phyloP scores from a whole-genome alignment of 768 basidiomycete species.

The Hygrophoropsis aurantiaca region DNA sequence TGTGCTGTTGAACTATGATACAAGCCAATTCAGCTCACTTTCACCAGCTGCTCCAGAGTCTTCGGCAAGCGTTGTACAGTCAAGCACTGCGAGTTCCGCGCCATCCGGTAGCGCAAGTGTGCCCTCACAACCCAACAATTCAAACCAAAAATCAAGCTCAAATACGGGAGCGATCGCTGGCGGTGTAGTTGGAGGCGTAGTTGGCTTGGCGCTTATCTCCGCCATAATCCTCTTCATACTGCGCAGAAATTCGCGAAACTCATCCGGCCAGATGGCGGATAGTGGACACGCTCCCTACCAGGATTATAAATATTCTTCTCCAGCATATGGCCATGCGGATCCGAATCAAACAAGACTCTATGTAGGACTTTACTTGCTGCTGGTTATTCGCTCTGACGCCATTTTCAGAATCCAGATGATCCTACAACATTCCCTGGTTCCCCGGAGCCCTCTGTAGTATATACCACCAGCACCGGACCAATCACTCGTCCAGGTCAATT shows the following conservation, averaged over 20 bases:
- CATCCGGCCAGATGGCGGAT: slow-evolving; percentile 7
- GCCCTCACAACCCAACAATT: slow-evolving; percentile 4
- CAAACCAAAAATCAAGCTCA: slow-evolving; percentile 5
- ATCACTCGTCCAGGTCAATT: slow-evolving; percentile 18
- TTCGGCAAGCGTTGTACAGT: slow-evolving; percentile 32
- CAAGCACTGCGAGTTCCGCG: slow-evolving; percentile 12
- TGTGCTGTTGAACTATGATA: no score
- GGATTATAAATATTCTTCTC: slow-evolving; percentile 10
- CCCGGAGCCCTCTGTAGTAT: neutral
- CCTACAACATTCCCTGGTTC: slow-evolving; percentile 34
- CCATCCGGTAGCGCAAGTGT: slow-evolving; percentile 1
- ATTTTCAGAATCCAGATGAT: slow-evolving; percentile 34
- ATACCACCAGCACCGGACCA: slow-evolving; percentile 11
- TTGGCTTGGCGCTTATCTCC: slow-evolving; percentile 48
- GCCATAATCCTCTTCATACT: slow-evolving; percentile 39
- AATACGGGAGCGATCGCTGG: slow-evolving; percentile 40
- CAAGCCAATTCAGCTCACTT: neutral
- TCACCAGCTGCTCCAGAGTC: slow-evolving; percentile 44
- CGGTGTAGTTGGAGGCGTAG: slow-evolving; percentile 65
- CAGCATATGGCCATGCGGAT: slow-evolving; percentile 10
- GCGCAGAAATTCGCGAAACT: slow-evolving; percentile 23
- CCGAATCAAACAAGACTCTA: slow-evolving; percentile 25
- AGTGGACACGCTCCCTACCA: neutral
- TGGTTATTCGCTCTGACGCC: slow-evolving; percentile 3
- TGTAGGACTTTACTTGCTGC: slow-evolving; percentile 14